Evolutionary conservation across 768 basidiomycete genomes (phyloP).

Genomic region (Lentinus tigrinus): DNA sequence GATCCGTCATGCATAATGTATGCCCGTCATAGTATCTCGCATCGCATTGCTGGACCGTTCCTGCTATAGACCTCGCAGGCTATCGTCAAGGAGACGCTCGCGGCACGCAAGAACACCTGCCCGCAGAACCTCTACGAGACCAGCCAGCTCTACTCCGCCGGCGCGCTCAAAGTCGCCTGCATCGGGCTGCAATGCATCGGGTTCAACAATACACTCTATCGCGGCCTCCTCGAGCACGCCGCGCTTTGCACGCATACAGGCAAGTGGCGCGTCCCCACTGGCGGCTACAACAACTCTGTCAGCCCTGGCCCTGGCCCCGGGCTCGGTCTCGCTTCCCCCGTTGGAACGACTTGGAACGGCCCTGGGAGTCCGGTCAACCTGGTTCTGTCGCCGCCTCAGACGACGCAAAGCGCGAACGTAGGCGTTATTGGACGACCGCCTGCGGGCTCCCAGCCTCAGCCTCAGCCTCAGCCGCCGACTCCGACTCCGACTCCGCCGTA

Average conservation of each 20-base stretch:
- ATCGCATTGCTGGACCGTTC: not conserved
- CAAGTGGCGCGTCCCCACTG: constrained; percentile 23
- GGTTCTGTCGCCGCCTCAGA: not conserved
- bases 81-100: constrained; percentile 70
- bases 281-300: not conserved
- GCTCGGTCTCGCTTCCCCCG: not conserved
- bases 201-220: constrained; percentile 68
- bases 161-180: constrained; percentile 72
- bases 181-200: constrained; percentile 75
- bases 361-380: constrained; percentile 1
- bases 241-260: constrained; percentile 37
- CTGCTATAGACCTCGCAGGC: constrained; percentile 55
- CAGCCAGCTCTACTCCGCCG: constrained; percentile 66
- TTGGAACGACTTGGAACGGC: not conserved
- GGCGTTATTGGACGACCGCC: not conserved
- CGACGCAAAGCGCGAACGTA: not conserved
- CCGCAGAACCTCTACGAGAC: constrained; percentile 79
- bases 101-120: constrained; percentile 70
- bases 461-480: not conserved
- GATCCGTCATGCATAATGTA: not conserved
- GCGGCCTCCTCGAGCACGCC: constrained; percentile 64
- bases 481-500: not conserved
- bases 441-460: not conserved
- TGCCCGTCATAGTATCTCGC: not conserved
- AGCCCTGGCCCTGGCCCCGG: not conserved